phyloP scores from a whole-genome alignment of 208 protist species.

The Crithidia thermophila region DNA sequence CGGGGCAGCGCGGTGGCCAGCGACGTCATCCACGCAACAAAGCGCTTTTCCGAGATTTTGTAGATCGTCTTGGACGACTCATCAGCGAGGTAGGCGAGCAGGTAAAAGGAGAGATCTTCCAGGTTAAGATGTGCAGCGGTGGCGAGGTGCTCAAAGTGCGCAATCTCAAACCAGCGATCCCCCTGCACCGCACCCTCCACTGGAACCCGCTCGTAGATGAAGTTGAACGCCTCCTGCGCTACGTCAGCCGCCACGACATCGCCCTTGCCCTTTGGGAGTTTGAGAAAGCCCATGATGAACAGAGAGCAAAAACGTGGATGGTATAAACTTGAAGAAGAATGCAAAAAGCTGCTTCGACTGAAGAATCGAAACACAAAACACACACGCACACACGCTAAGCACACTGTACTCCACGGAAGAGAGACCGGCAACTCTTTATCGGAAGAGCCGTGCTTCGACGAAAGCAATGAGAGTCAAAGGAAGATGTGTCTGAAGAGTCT shows the following conservation, averaged over 20 bases:
- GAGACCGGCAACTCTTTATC: no score
- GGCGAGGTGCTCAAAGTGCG: conserved; percentile 56
- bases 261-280: conserved; percentile 1
- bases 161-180: conserved; percentile 39
- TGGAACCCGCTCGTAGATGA: conserved; percentile 25
- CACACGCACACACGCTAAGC: not conserved
- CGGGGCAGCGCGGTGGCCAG: conserved; percentile 22
- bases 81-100: conserved; percentile 56
- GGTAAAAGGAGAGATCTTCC: conserved; percentile 70
- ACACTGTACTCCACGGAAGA: no score
- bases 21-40: conserved; percentile 39
- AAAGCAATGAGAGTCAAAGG: no score
- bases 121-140: conserved; percentile 39
- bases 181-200: not conserved
- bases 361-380: not conserved
- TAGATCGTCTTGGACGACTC: conserved; percentile 30
- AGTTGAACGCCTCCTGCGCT: conserved; percentile 39
- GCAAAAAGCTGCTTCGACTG: not conserved
- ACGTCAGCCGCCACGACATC: not conserved
- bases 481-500: no score
- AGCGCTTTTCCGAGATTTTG: conserved; percentile 52
- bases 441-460: no score
- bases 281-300: conserved; percentile 18
- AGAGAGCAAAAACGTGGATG: conserved; percentile 2
- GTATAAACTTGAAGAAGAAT: not conserved